A percentile compares a stretch with the other conserved stretches of the same genome.
These are phyloP conservation scores for Azolla pinnata DNA, from an alignment of 75 land plant species.

Conservation along the genomic window DNA sequence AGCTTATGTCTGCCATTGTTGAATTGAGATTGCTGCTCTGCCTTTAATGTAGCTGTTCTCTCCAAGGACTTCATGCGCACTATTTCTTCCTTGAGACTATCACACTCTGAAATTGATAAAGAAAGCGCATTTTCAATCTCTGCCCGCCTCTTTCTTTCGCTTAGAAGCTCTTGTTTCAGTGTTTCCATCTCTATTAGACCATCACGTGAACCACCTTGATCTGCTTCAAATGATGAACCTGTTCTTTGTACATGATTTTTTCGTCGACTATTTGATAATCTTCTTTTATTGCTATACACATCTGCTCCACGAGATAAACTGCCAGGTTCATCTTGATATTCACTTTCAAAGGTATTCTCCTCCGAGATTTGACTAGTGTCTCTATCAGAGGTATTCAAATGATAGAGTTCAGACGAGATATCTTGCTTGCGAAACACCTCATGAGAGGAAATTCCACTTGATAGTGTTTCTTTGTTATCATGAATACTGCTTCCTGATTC, in stretches of 20 bases:
- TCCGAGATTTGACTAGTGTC: too few relatives aligned
- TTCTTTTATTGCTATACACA: too few relatives aligned
- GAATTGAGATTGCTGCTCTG: conserved; percentile 3
- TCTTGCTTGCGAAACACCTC: too few relatives aligned
- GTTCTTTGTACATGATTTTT: conserved; percentile 1
- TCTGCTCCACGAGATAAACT: too few relatives aligned
- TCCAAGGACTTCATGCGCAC: conserved; percentile 11
- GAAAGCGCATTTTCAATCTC: conserved; percentile 15
- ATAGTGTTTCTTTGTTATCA: not conserved
- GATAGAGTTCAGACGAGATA: too few relatives aligned
- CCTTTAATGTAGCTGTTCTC: conserved; percentile 4
- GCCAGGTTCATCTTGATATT: too few relatives aligned
- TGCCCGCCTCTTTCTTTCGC: conserved; percentile 1
- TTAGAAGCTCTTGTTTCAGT: conserved; percentile 17
- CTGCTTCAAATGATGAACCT: not conserved
- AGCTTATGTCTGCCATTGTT: conserved; percentile 1
- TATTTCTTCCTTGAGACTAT: conserved; percentile 22
- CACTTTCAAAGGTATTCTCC: too few relatives aligned
- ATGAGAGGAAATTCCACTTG: too few relatives aligned
- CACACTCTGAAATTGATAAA: conserved; percentile 19
- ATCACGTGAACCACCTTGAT: not conserved
- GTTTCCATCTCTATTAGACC: conserved; percentile 19
- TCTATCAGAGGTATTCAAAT: too few relatives aligned
- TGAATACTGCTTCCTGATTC: not conserved
- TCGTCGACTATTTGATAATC: not conserved